phyloP scores from a whole-genome alignment of 495 filamentous ascomycete species.

The Terfezia claveryi region DNA sequence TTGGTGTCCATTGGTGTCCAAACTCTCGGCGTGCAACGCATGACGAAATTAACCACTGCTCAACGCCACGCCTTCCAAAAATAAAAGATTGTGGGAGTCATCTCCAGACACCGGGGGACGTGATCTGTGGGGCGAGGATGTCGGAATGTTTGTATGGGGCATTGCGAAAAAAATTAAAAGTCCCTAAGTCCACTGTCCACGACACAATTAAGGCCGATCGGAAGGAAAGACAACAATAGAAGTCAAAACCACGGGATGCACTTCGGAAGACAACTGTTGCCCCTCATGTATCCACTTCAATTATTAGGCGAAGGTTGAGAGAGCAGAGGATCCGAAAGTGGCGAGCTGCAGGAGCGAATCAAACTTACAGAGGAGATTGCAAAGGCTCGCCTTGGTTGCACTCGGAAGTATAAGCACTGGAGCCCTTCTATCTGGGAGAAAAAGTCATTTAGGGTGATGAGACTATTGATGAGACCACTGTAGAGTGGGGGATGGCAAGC shows the following conservation, averaged over 20 bases:
- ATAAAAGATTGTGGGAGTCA: too few relatives aligned
- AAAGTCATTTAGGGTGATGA: neutral
- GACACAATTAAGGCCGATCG: neutral
- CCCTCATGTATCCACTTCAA: neutral
- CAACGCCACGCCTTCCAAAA: too few relatives aligned
- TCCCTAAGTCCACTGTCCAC: neutral
- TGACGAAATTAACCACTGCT: too few relatives aligned
- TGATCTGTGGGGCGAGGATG: neutral
- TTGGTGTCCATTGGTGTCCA: too few relatives aligned
- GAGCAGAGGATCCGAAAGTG: neutral
- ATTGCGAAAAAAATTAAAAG: neutral
- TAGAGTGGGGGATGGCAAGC: too few relatives aligned
- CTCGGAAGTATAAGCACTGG: neutral
- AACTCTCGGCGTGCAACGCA: too few relatives aligned
- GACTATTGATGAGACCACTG: too few relatives aligned
- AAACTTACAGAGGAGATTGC: neutral
- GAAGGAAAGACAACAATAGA: neutral
- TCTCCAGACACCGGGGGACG: neutral
- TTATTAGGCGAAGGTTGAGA: neutral
- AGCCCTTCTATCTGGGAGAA: neutral
- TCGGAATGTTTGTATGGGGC: neutral
- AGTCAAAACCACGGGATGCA: neutral
- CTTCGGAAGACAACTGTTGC: neutral
- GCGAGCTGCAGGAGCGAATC: neutral
- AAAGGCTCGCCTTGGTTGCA: neutral